phyloP scores from a whole-genome alignment of 768 basidiomycete species.

The Russula abietina region DNA sequence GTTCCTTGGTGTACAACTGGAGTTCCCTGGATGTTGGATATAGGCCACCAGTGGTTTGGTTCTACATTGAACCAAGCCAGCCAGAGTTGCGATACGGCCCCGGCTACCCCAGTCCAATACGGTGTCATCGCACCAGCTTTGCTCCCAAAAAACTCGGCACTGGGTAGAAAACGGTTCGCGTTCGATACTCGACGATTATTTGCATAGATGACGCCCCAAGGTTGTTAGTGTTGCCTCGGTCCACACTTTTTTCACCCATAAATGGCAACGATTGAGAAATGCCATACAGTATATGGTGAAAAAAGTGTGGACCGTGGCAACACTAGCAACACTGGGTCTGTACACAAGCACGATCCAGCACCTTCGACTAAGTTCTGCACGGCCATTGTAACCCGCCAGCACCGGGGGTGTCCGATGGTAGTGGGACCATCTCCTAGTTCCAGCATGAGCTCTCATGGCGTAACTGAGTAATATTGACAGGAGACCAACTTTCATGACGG shows the following conservation, averaged over 20 bases:
- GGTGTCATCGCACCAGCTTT: not conserved
- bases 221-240: no score
- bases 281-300: no score
- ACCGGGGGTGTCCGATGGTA: conserved; percentile 13
- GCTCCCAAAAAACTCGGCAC: no score
- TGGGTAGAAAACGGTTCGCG: not conserved
- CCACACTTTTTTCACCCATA: no score
- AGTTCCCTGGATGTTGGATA: no score
- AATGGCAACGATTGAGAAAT: no score
- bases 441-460: not conserved
- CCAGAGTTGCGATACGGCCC: no score
- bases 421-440: conserved; percentile 13
- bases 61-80: no score
- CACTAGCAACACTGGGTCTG: not conserved
- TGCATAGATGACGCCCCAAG: not conserved
- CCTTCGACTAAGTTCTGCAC: not conserved
- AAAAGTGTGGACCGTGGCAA: no score
- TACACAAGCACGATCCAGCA: not conserved
- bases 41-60: no score
- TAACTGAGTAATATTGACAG: not conserved
- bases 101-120: no score
- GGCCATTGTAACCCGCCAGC: conserved; percentile 18
- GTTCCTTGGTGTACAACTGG: no score
- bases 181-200: not conserved
- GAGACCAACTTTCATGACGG: conserved; percentile 17